Base-by-base conservation (phyloP, 2,329 filamentous ascomycete genomes). In the Botrytis fragariae region DNA sequence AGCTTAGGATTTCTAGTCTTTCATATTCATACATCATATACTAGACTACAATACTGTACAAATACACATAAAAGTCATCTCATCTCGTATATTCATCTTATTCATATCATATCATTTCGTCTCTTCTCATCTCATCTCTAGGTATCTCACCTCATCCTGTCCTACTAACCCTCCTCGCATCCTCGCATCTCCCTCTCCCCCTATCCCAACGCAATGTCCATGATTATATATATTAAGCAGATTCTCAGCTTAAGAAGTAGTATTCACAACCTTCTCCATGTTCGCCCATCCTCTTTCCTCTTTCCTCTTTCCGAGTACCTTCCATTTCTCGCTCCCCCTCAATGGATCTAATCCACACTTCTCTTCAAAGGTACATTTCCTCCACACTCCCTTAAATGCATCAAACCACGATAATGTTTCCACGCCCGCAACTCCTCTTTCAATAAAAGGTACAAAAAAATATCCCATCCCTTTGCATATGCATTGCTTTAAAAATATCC, bases 221-320 rank as follows among this genome's bases (percentile, higher is more conserved):
- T 71, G 74, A 72, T 70, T 75, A 71, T 42, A 64, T 59, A 60
- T 68, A 61, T 39, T 62, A 71, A 71, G 69, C 69, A 71, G 69
- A 71, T 71, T 71, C 69, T 71, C 57, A 71, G 69, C 69, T 71
- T 42, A 71, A 63, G 35, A 54, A 68, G 64, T 54, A 68, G 64
- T 68, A 68, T 68, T 68, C 64, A 68, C 64, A 68, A 54, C 64
- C 64, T 68, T 51, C 20, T 44, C 37, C 45, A 29, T 39, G 22
- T 71, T 57, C n/a, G 6, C n/a, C 51, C n/a, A 16, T 18, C n/a
- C n/a, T 57, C 25, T 54, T 14, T 29, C 44, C 42, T 39, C n/a
- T 63, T 22, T 20, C 63, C 44, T 32, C 51, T 45, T 35, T 68
- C 35, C n/a, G 48, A 29, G 18, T 57, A 20, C 16, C n/a, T 51